These are phyloP conservation scores for Eucalyptus caleyi DNA, from an alignment of 345 rosid genomes.

Conservation along the genomic window DNA sequence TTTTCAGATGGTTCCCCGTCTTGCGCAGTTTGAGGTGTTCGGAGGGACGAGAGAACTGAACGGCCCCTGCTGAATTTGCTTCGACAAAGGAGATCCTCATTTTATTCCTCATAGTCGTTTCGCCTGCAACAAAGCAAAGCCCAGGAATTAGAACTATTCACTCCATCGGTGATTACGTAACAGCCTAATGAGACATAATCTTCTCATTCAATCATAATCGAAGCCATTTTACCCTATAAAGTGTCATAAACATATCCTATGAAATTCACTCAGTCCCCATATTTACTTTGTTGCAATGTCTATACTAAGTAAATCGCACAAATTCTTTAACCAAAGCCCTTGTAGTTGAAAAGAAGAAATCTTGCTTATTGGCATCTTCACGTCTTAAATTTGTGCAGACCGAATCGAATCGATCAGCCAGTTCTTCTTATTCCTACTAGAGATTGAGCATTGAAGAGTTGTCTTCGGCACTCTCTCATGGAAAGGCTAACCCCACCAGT, in stretches of 20 bases:
- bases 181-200: background rate
- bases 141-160: background rate
- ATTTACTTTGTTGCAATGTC: background rate
- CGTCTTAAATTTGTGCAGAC: background rate
- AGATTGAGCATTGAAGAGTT: background rate
- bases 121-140: slow-evolving; percentile 1
- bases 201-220: background rate
- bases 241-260: background rate
- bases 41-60: background rate
- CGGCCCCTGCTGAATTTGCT: background rate
- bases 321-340: no score
- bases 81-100: background rate
- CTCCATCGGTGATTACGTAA: background rate
- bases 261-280: background rate
- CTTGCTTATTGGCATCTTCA: background rate
- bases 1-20: background rate
- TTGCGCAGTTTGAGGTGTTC: background rate
- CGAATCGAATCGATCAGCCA: background rate
- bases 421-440: background rate
- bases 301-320: background rate
- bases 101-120: background rate
- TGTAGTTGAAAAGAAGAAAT: background rate
- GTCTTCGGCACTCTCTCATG: background rate
- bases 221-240: background rate
- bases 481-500: background rate